Evolutionary conservation across 2,329 filamentous ascomycete genomes (phyloP).

Genomic region (Fusarium nelsonii): DNA sequence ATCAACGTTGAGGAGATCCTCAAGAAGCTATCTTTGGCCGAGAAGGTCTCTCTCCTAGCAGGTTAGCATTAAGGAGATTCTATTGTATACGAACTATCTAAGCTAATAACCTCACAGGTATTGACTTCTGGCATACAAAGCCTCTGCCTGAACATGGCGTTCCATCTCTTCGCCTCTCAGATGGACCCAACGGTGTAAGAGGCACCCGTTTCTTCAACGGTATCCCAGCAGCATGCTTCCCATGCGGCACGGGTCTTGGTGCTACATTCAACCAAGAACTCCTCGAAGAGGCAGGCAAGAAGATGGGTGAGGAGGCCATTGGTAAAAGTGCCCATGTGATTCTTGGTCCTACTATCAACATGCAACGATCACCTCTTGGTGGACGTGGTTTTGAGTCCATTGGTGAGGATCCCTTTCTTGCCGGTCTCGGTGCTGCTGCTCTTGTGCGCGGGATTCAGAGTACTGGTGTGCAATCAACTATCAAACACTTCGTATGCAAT

Average conservation of each 20-base stretch:
- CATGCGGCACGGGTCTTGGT: constrained; percentile 69
- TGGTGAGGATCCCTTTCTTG: constrained; percentile 68
- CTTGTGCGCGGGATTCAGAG: constrained; percentile 68
- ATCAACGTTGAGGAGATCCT: constrained; percentile 67
- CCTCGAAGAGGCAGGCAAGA: constrained; percentile 62
- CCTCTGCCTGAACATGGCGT: constrained; percentile 70
- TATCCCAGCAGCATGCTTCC: constrained; percentile 69
- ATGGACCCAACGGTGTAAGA: constrained; percentile 77
- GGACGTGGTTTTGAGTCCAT: constrained; percentile 72
- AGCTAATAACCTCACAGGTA: constrained; percentile 55
- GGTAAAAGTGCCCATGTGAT: constrained; percentile 69
- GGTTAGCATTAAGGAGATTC: constrained; percentile 51
- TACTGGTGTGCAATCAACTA: constrained; percentile 66
- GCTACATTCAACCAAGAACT: constrained; percentile 69
- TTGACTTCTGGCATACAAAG: constrained; percentile 78
- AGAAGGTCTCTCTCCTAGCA: constrained; percentile 67
- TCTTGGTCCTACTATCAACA: constrained; percentile 73
- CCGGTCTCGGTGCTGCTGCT: constrained; percentile 66
- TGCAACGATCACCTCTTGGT: constrained; percentile 70
- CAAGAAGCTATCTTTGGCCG: constrained; percentile 64
- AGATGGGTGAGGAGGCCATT: constrained; percentile 66
- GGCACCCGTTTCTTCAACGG: constrained; percentile 77
- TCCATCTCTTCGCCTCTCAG: constrained; percentile 73
- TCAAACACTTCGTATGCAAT: constrained; percentile 73
- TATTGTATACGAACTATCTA: neutral